phyloP scores from a whole-genome alignment of 2,329 filamentous ascomycete species.

The Colletotrichum horii region DNA sequence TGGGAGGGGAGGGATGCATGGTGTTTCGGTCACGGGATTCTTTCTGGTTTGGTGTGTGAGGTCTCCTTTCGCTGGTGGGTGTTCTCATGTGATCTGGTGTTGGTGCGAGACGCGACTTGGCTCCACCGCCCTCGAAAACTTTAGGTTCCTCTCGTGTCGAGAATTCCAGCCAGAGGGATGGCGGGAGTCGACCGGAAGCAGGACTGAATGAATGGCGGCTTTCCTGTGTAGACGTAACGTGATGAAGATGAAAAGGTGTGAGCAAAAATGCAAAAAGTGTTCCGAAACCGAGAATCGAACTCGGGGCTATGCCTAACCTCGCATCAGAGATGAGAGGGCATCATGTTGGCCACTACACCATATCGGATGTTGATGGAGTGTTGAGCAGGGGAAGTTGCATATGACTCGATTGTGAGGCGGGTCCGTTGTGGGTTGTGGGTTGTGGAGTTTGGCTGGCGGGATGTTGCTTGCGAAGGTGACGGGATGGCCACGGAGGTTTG shows the following conservation, averaged over 20 bases:
- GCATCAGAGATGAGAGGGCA: constrained; percentile 7
- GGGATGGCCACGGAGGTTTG: background rate
- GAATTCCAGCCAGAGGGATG: background rate
- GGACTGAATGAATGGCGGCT: background rate
- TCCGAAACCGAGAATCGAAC: constrained; percentile 18
- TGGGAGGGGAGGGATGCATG: background rate
- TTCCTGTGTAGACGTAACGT: background rate
- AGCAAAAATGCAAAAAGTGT: background rate
- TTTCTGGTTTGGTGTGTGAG: background rate
- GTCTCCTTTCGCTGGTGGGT: background rate
- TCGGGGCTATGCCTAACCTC: constrained; percentile 19
- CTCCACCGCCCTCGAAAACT: background rate
- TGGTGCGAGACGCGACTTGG: background rate
- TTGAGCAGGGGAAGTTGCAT: background rate
- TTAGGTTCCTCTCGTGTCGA: background rate
- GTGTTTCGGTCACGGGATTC: background rate
- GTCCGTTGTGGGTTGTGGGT: background rate
- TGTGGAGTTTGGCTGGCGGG: background rate
- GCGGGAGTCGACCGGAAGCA: background rate
- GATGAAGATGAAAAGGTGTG: background rate
- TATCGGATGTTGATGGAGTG: background rate
- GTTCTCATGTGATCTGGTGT: background rate
- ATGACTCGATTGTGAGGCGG: background rate
- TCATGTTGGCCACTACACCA: constrained; percentile 21
- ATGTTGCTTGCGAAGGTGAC: background rate